These are phyloP conservation scores for Tephrocybe rancida DNA, from an alignment of 768 basidiomycete species.

Conservation along the genomic window DNA sequence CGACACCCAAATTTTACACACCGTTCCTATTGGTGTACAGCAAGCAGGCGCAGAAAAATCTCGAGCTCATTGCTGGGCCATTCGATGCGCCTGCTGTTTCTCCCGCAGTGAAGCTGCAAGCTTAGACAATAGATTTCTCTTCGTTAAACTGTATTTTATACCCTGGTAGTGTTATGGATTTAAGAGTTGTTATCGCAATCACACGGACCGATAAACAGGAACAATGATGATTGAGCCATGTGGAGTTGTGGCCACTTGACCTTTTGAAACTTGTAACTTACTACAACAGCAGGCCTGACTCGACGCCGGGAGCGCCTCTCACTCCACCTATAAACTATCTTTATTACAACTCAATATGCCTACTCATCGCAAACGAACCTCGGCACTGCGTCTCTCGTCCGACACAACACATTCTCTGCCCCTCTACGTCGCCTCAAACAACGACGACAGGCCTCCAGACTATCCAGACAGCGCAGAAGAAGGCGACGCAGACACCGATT, in stretches of 20 bases:
- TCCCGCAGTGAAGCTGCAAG: constrained; percentile 8
- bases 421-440: constrained; percentile 48
- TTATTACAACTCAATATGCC: constrained; percentile 27
- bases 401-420: constrained; percentile 70
- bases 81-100: constrained; percentile 36
- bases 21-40: constrained; percentile 41
- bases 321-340: constrained; percentile 1
- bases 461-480: constrained; percentile 81
- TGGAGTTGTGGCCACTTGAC: constrained; percentile 25
- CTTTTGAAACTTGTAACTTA: constrained; percentile 9
- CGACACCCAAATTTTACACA: constrained; percentile 59
- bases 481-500: constrained; percentile 70
- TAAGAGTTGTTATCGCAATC: too few species aligned
- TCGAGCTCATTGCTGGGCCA: constrained; percentile 58
- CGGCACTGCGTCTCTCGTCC: constrained; percentile 60
- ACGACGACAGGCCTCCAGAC: constrained; percentile 70
- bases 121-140: constrained; percentile 2
- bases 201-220: constrained; percentile 6
- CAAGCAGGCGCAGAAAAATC: constrained; percentile 26
- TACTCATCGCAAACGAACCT: constrained; percentile 51
- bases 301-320: constrained; percentile 21
- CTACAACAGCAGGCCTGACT: constrained; percentile 13
- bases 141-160: not conserved
- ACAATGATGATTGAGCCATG: constrained; percentile 15
- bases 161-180: not conserved